Evolutionary conservation across 2,329 filamentous ascomycete genomes (phyloP).

Genomic region (Plenodomus biglobosus): DNA sequence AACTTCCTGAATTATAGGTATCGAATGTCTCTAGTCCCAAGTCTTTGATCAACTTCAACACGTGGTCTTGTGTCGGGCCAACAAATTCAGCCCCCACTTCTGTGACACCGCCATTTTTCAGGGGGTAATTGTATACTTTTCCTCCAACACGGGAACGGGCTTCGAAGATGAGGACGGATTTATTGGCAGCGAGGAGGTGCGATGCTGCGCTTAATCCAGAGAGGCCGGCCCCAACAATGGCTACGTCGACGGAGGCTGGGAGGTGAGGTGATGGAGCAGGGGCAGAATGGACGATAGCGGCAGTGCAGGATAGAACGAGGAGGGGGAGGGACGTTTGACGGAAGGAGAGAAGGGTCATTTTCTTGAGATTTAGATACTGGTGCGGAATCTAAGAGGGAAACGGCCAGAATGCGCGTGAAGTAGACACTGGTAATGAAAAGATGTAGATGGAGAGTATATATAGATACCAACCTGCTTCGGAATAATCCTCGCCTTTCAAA

Average conservation of each 20-base stretch:
- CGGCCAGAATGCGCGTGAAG: too few relatives aligned
- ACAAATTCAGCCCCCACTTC: slow-evolving; percentile 30
- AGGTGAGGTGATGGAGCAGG: neutral
- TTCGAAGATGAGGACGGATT: slow-evolving; percentile 52
- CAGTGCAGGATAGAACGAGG: neutral
- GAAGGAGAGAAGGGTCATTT: too few relatives aligned
- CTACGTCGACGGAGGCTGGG: slow-evolving; percentile 17
- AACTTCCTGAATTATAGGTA: slow-evolving; percentile 16
- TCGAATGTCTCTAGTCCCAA: slow-evolving; percentile 21
- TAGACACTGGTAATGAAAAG: too few relatives aligned
- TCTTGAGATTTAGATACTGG: too few relatives aligned
- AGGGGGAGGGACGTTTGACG: neutral
- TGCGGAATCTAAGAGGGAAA: too few relatives aligned
- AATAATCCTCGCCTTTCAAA: too few relatives aligned
- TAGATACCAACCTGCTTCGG: too few relatives aligned
- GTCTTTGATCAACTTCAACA: slow-evolving; percentile 17
- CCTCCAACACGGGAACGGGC: slow-evolving; percentile 55
- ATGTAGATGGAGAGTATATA: too few relatives aligned
- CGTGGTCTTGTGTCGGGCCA: slow-evolving; percentile 25
- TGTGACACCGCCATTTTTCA: slow-evolving; percentile 23
- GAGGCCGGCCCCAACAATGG: slow-evolving; percentile 52
- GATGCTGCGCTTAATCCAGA: slow-evolving; percentile 32
- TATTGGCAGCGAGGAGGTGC: slow-evolving; percentile 43
- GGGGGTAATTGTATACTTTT: slow-evolving; percentile 47
- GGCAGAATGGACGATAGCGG: neutral